Evolutionary conservation across 2,329 filamentous ascomycete species (phyloP), one percentile per base, ranked within the genome.

Genomic region (Phyllosticta paracitricarpa): DNA sequence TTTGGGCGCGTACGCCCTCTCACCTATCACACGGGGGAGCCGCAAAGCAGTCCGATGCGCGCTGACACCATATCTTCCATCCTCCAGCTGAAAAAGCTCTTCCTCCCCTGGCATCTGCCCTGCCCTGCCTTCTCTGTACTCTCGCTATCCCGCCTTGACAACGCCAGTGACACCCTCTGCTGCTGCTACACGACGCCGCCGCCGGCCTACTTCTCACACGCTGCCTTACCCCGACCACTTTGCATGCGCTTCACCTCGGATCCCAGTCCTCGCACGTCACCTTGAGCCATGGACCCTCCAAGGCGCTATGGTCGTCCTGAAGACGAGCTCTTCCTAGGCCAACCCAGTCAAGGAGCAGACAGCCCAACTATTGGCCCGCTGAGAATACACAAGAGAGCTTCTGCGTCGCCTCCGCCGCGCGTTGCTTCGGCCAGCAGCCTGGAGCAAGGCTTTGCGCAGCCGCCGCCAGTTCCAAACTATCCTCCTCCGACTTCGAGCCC

Each of bases 291-390:
- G 73, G 80, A 81, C 71, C 74, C 72, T 71, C 61, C 68, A 69
- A 69, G 76, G 70, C 79, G 76, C 68, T 84, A 87, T 70, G 87
- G 87, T 68, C 79, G 87, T 67, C 84, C 87, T 26, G 88, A 91
- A 30, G 87, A 91, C 75, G 90, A 93, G 81, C 87, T 95, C 78
- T 93, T 95, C 77, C 82, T 95, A 65, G 75, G 80, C 53, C 64
- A 75, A 71, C 58, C 65, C 35, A 54, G 60, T 54, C 68, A 73
- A 57, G 76, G 74, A 61, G 74, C 75, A 54, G 85, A 91, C 68
- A 91, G 89, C 68, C 89, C 91, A 62, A 89, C 89, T 19, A 83
- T 96, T 67, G 89, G 89, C 69, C 91, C 91, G 63, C 76, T 96
- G 75, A 85, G 90, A 70, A 95, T 96, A 72, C 87, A 87, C 78